Percentiles rank a stretch among this genome's conserved stretches.
These are phyloP conservation scores for Pseudisothecium myosuroides DNA, from an alignment of 225 moss, liverwort and hornwort genomes.

Conservation along the genomic window DNA sequence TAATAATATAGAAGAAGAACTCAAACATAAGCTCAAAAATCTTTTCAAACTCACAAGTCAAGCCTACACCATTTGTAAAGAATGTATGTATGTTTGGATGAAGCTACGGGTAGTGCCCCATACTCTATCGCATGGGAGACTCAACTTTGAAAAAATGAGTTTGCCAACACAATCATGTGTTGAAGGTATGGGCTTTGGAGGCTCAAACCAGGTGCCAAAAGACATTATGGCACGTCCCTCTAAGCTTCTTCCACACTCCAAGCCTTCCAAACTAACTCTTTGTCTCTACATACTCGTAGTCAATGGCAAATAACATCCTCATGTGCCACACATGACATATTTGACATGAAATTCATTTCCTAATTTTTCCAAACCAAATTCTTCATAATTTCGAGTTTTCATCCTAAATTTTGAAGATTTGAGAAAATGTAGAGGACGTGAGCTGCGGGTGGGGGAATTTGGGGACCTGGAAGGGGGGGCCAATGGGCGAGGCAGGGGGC, in stretches of 20 bases:
- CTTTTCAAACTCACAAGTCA: no score
- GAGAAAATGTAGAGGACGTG: no score
- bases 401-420: neutral
- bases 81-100: no score
- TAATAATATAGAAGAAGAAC: no score
- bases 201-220: neutral
- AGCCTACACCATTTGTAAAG: no score
- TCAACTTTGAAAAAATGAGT: neutral
- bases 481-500: neutral
- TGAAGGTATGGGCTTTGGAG: neutral
- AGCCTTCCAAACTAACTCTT: neutral
- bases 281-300: fast-evolving
- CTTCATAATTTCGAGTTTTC: neutral
- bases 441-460: neutral
- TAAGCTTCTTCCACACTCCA: fast-evolving
- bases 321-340: no score
- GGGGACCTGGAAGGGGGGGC: neutral
- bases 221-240: fast-evolving
- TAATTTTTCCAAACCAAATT: fast-evolving
- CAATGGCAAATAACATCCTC: neutral
- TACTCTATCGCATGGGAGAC: fast-evolving
- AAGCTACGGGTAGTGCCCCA: no score
- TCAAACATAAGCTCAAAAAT: no score
- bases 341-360: neutral
- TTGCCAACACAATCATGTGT: neutral